Percentiles rank a stretch among this genome's conserved stretches.
Evolutionary conservation across 768 basidiomycete species (phyloP).

Genomic region (Tubosaeta sp.): DNA sequence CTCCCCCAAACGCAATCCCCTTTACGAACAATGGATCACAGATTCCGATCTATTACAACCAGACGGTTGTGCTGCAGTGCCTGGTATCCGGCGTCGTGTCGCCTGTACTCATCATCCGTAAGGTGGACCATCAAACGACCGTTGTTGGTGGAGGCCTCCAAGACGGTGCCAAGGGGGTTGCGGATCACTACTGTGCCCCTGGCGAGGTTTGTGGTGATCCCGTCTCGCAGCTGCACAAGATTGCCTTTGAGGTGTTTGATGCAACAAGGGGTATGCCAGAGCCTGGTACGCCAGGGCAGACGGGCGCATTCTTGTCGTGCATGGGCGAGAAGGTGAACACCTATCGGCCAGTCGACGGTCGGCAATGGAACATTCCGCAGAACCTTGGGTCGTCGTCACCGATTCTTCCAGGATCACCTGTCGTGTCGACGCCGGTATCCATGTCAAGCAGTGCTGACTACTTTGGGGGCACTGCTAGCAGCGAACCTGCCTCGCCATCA

Average conservation of each 20-base stretch:
- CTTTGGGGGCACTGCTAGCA: slow-evolving; percentile 52
- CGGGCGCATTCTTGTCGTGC: slow-evolving; percentile 83
- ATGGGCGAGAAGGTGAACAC: slow-evolving; percentile 94
- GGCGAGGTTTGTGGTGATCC: slow-evolving; percentile 92
- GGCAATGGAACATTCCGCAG: slow-evolving; percentile 63
- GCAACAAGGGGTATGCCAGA: slow-evolving; percentile 64
- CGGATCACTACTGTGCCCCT: slow-evolving; percentile 75
- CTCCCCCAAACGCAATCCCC: slow-evolving; percentile 85
- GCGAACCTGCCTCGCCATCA: slow-evolving; percentile 65
- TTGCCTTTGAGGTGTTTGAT: slow-evolving; percentile 90
- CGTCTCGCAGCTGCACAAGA: slow-evolving; percentile 93
- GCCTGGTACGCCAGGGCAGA: slow-evolving; percentile 70
- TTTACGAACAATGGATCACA: slow-evolving; percentile 80
- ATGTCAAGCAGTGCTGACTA: slow-evolving; percentile 54
- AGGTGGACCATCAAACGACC: slow-evolving; percentile 86
- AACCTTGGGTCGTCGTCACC: slow-evolving; percentile 49
- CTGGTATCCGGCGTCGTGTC: slow-evolving; percentile 91
- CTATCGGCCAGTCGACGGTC: slow-evolving; percentile 77
- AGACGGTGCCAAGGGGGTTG: slow-evolving; percentile 81
- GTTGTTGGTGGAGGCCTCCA: slow-evolving; percentile 89
- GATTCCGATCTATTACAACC: slow-evolving; percentile 94
- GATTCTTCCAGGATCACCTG: slow-evolving; percentile 63
- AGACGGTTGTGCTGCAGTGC: slow-evolving; percentile 92
- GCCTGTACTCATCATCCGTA: slow-evolving; percentile 89
- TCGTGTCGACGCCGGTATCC: slow-evolving; percentile 58